Percentiles rank a stretch among this genome's conserved stretches.
phyloP scores from a whole-genome alignment of 352 stramenopile species.

The Aphanomyces euteiches region DNA sequence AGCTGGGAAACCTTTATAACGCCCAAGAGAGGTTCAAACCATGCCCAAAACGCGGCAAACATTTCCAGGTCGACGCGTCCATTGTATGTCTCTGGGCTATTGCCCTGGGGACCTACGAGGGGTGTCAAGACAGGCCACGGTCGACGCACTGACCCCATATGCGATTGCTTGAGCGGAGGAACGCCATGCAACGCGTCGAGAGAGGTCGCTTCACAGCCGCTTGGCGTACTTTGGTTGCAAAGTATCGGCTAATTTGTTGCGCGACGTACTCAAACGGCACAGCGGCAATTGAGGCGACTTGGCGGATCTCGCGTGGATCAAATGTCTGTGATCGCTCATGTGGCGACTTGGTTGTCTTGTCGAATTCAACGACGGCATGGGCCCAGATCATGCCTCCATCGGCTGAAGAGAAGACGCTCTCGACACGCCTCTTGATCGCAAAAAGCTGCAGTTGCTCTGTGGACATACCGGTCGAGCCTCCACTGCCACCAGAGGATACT shows the following conservation, averaged over 20 bases:
- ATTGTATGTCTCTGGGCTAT: slow-evolving; percentile 40
- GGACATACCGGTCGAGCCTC: background rate
- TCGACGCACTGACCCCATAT: slow-evolving; percentile 45
- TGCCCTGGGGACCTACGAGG: slow-evolving; percentile 20
- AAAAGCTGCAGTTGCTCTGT: slow-evolving; percentile 25
- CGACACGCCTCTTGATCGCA: slow-evolving; percentile 4
- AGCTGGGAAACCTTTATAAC: slow-evolving; percentile 57
- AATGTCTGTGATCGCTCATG: background rate
- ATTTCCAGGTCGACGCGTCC: slow-evolving; percentile 57
- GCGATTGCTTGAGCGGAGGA: slow-evolving; percentile 64
- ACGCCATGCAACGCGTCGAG: slow-evolving; percentile 71
- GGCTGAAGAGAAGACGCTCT: slow-evolving; percentile 3
- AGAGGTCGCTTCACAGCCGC: slow-evolving; percentile 63
- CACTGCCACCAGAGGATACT: background rate
- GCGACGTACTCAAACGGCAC: slow-evolving; percentile 62
- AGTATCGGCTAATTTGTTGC: slow-evolving; percentile 68
- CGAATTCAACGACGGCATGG: slow-evolving; percentile 47
- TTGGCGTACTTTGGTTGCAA: slow-evolving; percentile 63
- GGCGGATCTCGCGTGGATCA: background rate
- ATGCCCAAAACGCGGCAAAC: slow-evolving; percentile 71
- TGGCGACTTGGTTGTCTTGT: slow-evolving; percentile 1
- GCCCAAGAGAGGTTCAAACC: slow-evolving; percentile 65
- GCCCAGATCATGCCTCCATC: slow-evolving; percentile 64
- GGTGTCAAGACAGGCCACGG: background rate
- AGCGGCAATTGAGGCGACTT: background rate